These are phyloP conservation scores for Austropuccinia psidii DNA, from an alignment of 1,284 basidiomycete genomes.

Conservation along the genomic window DNA sequence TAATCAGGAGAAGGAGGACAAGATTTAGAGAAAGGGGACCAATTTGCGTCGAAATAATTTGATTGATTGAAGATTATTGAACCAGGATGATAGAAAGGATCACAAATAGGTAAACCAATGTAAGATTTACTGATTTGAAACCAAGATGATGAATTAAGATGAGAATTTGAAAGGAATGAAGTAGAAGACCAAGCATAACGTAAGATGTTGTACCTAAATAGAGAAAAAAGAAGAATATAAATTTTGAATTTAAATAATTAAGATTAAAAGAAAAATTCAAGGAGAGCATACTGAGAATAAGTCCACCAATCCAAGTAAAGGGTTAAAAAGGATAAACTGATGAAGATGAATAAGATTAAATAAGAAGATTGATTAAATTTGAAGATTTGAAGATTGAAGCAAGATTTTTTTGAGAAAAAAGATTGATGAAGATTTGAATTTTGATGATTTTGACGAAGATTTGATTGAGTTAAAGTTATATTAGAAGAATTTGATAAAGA, in stretches of 20 bases:
- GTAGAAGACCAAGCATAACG: slow-evolving; percentile 9
- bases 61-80: slow-evolving; percentile 38
- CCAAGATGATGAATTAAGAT: slow-evolving; percentile 10
- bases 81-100: slow-evolving; percentile 41
- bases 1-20: slow-evolving; percentile 43
- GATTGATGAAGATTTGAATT: too few relatives aligned
- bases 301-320: slow-evolving; percentile 25
- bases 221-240: not conserved
- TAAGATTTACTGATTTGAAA: not conserved
- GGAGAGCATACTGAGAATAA: slow-evolving; percentile 7
- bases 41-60: slow-evolving; percentile 38
- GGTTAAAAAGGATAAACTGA: too few relatives aligned
- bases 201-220: not conserved
- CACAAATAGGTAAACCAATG: slow-evolving; percentile 37
- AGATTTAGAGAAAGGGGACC: slow-evolving; percentile 40
- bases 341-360: too few relatives aligned
- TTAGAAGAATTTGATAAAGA: too few relatives aligned
- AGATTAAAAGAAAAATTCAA: not conserved
- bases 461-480: too few relatives aligned
- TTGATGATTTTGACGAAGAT: too few relatives aligned
- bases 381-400: too few relatives aligned
- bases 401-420: too few relatives aligned
- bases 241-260: not conserved
- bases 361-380: too few relatives aligned
- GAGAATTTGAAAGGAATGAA: not conserved